A percentile compares a stretch with the other conserved stretches of the same genome.
Conservation (phyloP, 805 yeast species). For the Pichia rugopelliculosa region DNA sequence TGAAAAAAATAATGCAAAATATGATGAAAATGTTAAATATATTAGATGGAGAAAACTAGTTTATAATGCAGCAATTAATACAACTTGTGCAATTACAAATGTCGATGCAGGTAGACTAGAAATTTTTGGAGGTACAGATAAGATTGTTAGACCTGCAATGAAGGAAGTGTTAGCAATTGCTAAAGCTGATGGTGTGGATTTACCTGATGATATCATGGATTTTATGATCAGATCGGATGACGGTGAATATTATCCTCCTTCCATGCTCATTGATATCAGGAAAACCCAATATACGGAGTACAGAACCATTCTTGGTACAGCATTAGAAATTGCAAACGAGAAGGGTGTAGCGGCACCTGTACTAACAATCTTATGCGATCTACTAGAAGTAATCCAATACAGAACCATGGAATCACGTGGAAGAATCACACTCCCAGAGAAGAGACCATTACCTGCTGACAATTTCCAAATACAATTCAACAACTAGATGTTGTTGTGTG, state of each 20-base stretch:
- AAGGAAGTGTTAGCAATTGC: conserved; percentile 39
- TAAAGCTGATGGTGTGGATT: conserved; percentile 37
- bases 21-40: conserved; percentile 32
- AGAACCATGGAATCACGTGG: conserved; percentile 27
- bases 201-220: conserved; percentile 30
- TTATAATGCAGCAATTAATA: conserved; percentile 41
- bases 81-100: conserved; percentile 36
- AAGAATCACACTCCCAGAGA: conserved; percentile 24
- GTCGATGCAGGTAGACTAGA: conserved; percentile 34
- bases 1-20: conserved; percentile 23
- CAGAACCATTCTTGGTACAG: conserved; percentile 38
- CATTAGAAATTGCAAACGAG: conserved; percentile 25
- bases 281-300: conserved; percentile 37
- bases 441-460: conserved; percentile 24
- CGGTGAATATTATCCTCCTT: conserved; percentile 36
- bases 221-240: conserved; percentile 35
- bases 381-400: conserved; percentile 27
- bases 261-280: conserved; percentile 41
- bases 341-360: conserved; percentile 28
- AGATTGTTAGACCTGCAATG: conserved; percentile 35
- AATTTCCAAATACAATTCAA: conserved; percentile 14
- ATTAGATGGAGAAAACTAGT: conserved; percentile 41
- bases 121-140: conserved; percentile 23
- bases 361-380: conserved; percentile 21
- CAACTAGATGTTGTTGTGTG: background rate